Base-by-base conservation (phyloP, 179 eudicot genomes). In the Camellia oleifera region DNA sequence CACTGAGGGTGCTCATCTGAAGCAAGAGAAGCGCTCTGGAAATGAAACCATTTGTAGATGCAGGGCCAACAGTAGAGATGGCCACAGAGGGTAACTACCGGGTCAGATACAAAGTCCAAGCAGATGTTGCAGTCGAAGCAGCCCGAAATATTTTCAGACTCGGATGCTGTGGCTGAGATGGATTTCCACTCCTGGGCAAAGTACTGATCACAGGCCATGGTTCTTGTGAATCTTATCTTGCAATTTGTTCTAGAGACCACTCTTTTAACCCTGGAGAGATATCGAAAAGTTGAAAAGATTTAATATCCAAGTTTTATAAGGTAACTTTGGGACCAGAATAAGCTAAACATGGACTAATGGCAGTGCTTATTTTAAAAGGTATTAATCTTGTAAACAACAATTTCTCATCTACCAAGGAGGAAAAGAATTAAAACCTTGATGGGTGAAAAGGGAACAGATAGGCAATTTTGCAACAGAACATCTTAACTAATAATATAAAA, bases 71-170 rank as follows among this genome's bases (percentile, higher is more conserved):
- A 72, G 60, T 91, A 91, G 70, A 93, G 89, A 77, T 91, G 97
- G 75, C 97, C 98, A 54, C 97, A 93, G 6, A 94, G 86, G 80
- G 97, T 94, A 67, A 91, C 94, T 9, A 93, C 98, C 17, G 97
- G 98, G 45, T 92, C 98, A 17, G 84, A 78, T 0, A 90, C 98
- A 64, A 79, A 85, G 79, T 93, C 97, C 57, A 95, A 77, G 89
- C 98, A 95, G 84, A 95, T 95, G 78, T 91, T 95, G 92, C 98
- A 93, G 77, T 95, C 97, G 46, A 95, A 95, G 80, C 91, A 84
- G 60, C 93, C 91, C 5, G 77, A 78, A 11, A 74, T 71, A 57
- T 67, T 84, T 77, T 87, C 92, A 4, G 87, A 48, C 7, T 91
- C 89, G 4, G 65, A 65, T 48, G 80, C 58, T 42, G 72, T 75